Base-by-base conservation (phyloP, 352 stramenopile species). In the Globisporangium paddicum region DNA sequence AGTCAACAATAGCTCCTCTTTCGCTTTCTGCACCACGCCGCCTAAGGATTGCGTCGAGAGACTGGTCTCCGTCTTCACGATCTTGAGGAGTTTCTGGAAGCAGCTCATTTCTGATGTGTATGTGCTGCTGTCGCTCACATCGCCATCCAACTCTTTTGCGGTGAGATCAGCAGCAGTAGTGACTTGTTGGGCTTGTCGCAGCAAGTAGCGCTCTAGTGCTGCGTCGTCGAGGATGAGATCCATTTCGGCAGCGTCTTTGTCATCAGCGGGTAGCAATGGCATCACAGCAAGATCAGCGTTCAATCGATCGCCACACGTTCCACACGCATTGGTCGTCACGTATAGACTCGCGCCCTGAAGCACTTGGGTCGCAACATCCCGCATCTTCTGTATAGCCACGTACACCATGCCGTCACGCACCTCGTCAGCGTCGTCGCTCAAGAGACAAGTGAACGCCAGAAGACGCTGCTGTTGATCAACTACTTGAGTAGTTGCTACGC, bases 1-100 rank as follows among this genome's bases (percentile, higher is more conserved):
- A 19, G 62, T 40, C 23, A 30, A n/a, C 9, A 48, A 62, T 8
- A 82, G 51, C 41, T 79, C 63, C 16, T 66, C 54, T 25, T 66
- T 54, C 23, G 51, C 47, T 10, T 57, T 60, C n/a, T 65, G 49
- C 21, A 79, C 21, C 13, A 69, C 44, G 3, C 63, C 54, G 41
- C 51, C 37, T 34, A 41, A 16, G 2, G 23, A 19, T 25, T 8
- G 19, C 8, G 38, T 14, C 30, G 10, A 51, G 14, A 23, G 18
- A 10, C 18, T 23, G 19, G 34, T 28, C 28, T 44, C 21, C 7
- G 45, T 10, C 9, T 19, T 16, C 35, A 49, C 5, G 13, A n/a
- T 35, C 21, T 37, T n/a, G 30, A 63, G 48, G n/a, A 63, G 48
- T 16, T 23, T 37, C 28, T 28, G 35, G 38, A 59, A 59, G 18